Evolutionary conservation across 352 stramenopile species (phyloP).

Genomic region (Globisporangium acanthophoron): DNA sequence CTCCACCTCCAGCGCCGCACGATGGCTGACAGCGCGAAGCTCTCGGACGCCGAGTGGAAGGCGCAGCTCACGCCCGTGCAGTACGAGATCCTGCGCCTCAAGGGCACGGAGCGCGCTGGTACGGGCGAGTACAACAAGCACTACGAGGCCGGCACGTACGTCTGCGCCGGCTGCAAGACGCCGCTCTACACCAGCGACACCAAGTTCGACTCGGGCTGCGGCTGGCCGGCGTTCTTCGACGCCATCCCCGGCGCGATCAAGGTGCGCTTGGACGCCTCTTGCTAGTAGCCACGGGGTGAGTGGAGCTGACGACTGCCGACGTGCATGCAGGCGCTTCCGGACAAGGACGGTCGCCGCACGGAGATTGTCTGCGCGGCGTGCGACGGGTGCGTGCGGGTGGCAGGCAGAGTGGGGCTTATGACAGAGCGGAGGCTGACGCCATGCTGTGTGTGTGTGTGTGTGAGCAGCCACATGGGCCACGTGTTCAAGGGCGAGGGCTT

Average conservation of each 20-base stretch:
- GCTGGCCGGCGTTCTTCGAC: constrained; percentile 90
- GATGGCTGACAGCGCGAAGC: constrained; percentile 42
- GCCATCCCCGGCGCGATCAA: constrained; percentile 86
- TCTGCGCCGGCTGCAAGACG: constrained; percentile 84
- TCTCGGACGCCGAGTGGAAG: constrained; percentile 83
- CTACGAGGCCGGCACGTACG: constrained; percentile 80
- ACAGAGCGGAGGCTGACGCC: background rate
- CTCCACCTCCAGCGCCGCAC: constrained; percentile 14
- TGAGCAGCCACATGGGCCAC: constrained; percentile 83
- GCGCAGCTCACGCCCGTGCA: constrained; percentile 66
- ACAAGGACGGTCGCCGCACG: constrained; percentile 65
- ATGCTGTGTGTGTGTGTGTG: constrained; percentile 4
- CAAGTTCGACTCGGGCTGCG: constrained; percentile 90
- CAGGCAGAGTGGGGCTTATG: background rate
- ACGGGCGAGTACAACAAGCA: constrained; percentile 90
- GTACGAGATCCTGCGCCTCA: constrained; percentile 86
- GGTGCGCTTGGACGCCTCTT: constrained; percentile 17
- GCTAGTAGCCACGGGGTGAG: background rate
- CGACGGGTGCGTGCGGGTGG: constrained; percentile 44
- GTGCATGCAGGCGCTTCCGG: constrained; percentile 39
- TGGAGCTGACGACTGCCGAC: background rate
- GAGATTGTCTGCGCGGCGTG: constrained; percentile 89
- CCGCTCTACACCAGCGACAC: constrained; percentile 84
- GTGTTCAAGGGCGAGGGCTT: constrained; percentile 89
- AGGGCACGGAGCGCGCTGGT: constrained; percentile 85